Conservation (phyloP, 2,329 filamentous ascomycete genomes). For the Ilyonectria sp. region DNA sequence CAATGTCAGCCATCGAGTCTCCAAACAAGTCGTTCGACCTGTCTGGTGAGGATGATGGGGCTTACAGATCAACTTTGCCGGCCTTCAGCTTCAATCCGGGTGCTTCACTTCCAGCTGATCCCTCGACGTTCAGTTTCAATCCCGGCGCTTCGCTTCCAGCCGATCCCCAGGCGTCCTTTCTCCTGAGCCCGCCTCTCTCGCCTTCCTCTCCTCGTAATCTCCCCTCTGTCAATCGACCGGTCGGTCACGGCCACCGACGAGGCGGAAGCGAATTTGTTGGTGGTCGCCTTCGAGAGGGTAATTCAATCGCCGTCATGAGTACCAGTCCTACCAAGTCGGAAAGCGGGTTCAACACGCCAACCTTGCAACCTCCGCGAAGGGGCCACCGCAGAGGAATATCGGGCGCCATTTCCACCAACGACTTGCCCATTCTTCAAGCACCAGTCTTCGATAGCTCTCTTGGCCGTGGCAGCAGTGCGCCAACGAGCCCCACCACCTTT, state of each 20-base stretch:
- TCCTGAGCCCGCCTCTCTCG: constrained; percentile 71
- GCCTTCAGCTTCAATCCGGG: constrained; percentile 72
- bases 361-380: constrained; percentile 70
- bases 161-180: constrained; percentile 48
- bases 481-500: constrained; percentile 71
- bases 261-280: constrained; percentile 91
- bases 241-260: constrained; percentile 82
- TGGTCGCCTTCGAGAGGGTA: constrained; percentile 74
- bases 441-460: constrained; percentile 64
- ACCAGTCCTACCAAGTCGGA: constrained; percentile 79
- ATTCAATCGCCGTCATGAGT: constrained; percentile 74
- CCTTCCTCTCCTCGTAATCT: constrained; percentile 64
- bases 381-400: constrained; percentile 82
- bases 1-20: constrained; percentile 67
- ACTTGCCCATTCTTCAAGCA: constrained; percentile 80
- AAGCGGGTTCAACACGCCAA: constrained; percentile 70
- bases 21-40: constrained; percentile 52
- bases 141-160: constrained; percentile 64
- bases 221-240: constrained; percentile 71
- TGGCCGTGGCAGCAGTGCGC: constrained; percentile 73
- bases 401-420: constrained; percentile 85
- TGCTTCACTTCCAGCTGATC: constrained; percentile 60
- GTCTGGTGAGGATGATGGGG: constrained; percentile 48
- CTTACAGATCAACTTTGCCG: constrained; percentile 59
- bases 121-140: constrained; percentile 69